phyloP scores from a whole-genome alignment of 2,329 filamentous ascomycete genomes.

The Epichloe bromicola region DNA sequence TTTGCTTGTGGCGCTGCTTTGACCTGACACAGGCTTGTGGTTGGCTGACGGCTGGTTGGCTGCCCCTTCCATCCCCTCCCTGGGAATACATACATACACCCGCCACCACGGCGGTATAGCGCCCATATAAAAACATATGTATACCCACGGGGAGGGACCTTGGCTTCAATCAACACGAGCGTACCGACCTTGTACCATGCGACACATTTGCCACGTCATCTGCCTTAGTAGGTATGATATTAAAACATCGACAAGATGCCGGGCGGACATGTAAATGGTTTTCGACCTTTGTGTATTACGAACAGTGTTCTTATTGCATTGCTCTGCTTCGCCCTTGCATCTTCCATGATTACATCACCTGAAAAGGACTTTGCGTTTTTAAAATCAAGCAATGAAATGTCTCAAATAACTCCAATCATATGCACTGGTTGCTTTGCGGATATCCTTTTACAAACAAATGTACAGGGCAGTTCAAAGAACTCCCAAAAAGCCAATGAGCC shows the following conservation, averaged over 20 bases:
- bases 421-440: constrained; percentile 7
- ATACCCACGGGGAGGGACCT: no score
- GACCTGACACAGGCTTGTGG: neutral
- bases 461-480: neutral
- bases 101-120: no score
- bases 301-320: neutral
- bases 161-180: no score
- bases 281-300: neutral
- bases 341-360: neutral
- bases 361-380: neutral
- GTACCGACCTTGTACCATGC: no score
- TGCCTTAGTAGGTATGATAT: no score
- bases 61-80: neutral
- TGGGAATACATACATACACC: neutral
- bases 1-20: neutral
- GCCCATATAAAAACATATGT: neutral
- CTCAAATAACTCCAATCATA: constrained; percentile 6
- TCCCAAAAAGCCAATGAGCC: neutral
- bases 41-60: constrained; percentile 1
- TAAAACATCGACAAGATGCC: no score
- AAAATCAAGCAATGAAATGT: neutral
- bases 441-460: constrained; percentile 1
- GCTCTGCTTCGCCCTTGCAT: neutral
- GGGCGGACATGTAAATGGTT: no score
- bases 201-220: no score